phyloP scores from a whole-genome alignment of 1,139 yeast species.

The Yamadazyma dushanensis region DNA sequence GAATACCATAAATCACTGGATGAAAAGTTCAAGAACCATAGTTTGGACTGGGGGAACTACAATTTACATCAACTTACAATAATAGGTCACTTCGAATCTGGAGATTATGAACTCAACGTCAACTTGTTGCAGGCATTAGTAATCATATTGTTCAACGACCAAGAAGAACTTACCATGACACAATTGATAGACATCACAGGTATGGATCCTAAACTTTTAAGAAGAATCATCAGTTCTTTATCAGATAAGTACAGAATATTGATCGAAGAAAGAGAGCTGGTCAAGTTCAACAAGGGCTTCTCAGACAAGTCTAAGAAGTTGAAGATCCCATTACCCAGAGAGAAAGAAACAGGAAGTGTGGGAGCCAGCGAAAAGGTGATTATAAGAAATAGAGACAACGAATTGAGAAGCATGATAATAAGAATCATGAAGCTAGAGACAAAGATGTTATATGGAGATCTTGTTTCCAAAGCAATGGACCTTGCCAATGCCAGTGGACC shows the following conservation, averaged over 20 bases:
- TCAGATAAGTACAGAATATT: conserved; percentile 32
- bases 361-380: conserved; percentile 11
- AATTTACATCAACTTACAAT: conserved; percentile 37
- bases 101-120: conserved; percentile 34
- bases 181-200: conserved; percentile 24
- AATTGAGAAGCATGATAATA: conserved; percentile 29
- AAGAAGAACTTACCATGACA: conserved; percentile 17
- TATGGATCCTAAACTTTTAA: conserved; percentile 28
- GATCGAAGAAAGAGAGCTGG: conserved; percentile 13
- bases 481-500: conserved; percentile 26
- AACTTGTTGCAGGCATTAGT: conserved; percentile 42
- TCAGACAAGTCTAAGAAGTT: conserved; percentile 30
- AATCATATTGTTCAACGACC: conserved; percentile 29
- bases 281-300: conserved; percentile 27
- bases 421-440: conserved; percentile 34
- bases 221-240: conserved; percentile 30
- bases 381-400: conserved; percentile 27
- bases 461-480: conserved; percentile 26
- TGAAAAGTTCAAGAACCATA: conserved; percentile 21
- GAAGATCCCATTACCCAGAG: conserved; percentile 30
- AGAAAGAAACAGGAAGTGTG: conserved; percentile 16
- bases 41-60: conserved; percentile 32
- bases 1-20: conserved; percentile 18
- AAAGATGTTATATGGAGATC: conserved; percentile 21
- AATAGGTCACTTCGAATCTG: conserved; percentile 26